Percentiles rank a stretch among this genome's conserved stretches.
These are phyloP conservation scores for Vachellia collinsii DNA, from an alignment of 306 rosid genomes.

Conservation along the genomic window DNA sequence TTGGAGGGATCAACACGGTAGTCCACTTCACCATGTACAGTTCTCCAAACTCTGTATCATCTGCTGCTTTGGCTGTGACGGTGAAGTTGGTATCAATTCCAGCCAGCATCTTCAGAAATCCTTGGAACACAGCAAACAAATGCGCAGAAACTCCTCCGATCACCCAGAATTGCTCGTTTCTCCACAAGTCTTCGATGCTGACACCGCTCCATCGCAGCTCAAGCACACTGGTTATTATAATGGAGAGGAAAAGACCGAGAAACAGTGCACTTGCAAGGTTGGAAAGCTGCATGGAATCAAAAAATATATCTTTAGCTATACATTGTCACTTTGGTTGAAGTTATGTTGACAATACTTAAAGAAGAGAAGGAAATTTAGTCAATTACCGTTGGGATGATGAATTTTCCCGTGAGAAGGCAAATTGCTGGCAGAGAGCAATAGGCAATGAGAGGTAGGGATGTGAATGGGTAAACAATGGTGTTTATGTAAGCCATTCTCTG, in stretches of 20 bases:
- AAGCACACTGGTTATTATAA: conserved; percentile 75
- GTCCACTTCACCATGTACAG: conserved; percentile 95
- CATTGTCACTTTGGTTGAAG: background rate
- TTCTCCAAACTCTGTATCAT: conserved; percentile 85
- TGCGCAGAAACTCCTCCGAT: conserved; percentile 98
- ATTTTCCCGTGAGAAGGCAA: conserved; percentile 95
- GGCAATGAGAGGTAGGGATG: conserved; percentile 93
- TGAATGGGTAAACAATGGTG: conserved; percentile 97
- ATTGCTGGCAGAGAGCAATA: conserved; percentile 91
- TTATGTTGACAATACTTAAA: background rate
- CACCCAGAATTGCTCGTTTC: conserved; percentile 98
- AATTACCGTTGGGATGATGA: conserved; percentile 94
- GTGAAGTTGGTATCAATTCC: conserved; percentile 96
- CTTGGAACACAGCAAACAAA: conserved; percentile 95
- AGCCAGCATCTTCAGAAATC: conserved; percentile 87
- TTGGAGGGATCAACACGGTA: conserved; percentile 90
- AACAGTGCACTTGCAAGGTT: conserved; percentile 87
- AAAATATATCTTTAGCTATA: background rate
- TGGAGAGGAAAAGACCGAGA: conserved; percentile 94
- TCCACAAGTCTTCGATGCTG: conserved; percentile 81
- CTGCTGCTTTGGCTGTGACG: conserved; percentile 87
- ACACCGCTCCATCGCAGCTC: conserved; percentile 97
- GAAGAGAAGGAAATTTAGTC: conserved; percentile 17
- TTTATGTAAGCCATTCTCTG: conserved; percentile 92
- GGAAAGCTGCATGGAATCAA: conserved; percentile 71